phyloP scores from a whole-genome alignment of 2,329 filamentous ascomycete species.

The Metarhizium anisopliae region DNA sequence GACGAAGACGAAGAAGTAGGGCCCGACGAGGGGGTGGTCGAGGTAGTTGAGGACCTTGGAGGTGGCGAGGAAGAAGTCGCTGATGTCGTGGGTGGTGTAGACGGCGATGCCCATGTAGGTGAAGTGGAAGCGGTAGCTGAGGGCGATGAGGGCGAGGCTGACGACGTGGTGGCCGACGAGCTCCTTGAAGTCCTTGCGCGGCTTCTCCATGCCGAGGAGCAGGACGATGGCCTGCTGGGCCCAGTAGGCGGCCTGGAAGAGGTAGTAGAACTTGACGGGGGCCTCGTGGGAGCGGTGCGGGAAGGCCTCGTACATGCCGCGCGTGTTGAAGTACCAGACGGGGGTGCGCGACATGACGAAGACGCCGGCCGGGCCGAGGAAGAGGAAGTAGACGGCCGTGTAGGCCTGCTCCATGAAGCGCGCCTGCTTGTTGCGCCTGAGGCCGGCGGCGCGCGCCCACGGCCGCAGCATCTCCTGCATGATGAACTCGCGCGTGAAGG shows the following conservation, averaged over 20 bases:
- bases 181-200: constrained; percentile 90
- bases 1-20: constrained; percentile 80
- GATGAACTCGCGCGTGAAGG: constrained; percentile 89
- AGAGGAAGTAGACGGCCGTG: constrained; percentile 79
- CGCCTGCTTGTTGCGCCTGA: constrained; percentile 70
- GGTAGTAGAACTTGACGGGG: constrained; percentile 88
- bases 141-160: constrained; percentile 70
- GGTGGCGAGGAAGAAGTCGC: constrained; percentile 90
- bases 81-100: constrained; percentile 90
- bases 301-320: constrained; percentile 81
- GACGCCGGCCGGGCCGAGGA: constrained; percentile 75
- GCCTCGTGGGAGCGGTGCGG: constrained; percentile 75
- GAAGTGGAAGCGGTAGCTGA: constrained; percentile 94
- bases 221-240: constrained; percentile 87
- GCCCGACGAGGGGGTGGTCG: constrained; percentile 66
- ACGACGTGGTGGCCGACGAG: constrained; percentile 87
- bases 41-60: constrained; percentile 91
- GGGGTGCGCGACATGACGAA: constrained; percentile 89
- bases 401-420: constrained; percentile 97
- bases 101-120: constrained; percentile 90
- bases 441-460: constrained; percentile 59
- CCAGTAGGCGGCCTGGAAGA: constrained; percentile 94
- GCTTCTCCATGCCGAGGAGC: constrained; percentile 81
- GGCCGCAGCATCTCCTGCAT: constrained; percentile 86
- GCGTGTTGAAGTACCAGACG: constrained; percentile 92